phyloP scores from a whole-genome alignment of 441 rosid species.

The Capsella rubella region DNA sequence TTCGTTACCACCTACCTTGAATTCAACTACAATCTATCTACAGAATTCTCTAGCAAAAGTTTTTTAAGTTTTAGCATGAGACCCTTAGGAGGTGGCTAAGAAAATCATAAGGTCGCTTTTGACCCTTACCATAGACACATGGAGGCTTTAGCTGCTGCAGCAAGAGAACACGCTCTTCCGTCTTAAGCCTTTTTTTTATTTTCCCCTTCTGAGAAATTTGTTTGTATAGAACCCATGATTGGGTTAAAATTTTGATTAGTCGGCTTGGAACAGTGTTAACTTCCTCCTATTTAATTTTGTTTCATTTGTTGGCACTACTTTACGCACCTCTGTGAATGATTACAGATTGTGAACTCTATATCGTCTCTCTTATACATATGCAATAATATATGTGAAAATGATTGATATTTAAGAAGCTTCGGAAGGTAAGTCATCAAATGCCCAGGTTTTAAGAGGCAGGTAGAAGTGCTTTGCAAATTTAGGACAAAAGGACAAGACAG shows the following conservation, averaged over 20 bases:
- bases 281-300: not conserved
- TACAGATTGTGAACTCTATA: not conserved
- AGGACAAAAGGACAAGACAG: slow-evolving; percentile 28
- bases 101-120: too few relatives aligned
- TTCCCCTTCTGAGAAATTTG: not conserved
- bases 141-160: slow-evolving; percentile 49
- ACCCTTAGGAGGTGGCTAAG: too few relatives aligned
- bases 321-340: not conserved
- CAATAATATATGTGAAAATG: not conserved
- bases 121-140: not conserved
- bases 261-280: slow-evolving; percentile 15
- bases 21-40: not conserved
- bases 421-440: slow-evolving; percentile 11
- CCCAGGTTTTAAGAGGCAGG: not conserved
- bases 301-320: slow-evolving; percentile 1
- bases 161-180: not conserved
- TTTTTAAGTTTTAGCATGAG: too few relatives aligned
- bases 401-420: not conserved
- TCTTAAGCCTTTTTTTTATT: not conserved
- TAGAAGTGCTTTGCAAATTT: slow-evolving; percentile 28
- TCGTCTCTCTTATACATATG: not conserved
- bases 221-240: not conserved
- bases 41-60: not conserved
- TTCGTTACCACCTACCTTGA: not conserved
- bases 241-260: not conserved